phyloP scores from a whole-genome alignment of 2,329 filamentous ascomycete genomes.

The Bisporella sp. region DNA sequence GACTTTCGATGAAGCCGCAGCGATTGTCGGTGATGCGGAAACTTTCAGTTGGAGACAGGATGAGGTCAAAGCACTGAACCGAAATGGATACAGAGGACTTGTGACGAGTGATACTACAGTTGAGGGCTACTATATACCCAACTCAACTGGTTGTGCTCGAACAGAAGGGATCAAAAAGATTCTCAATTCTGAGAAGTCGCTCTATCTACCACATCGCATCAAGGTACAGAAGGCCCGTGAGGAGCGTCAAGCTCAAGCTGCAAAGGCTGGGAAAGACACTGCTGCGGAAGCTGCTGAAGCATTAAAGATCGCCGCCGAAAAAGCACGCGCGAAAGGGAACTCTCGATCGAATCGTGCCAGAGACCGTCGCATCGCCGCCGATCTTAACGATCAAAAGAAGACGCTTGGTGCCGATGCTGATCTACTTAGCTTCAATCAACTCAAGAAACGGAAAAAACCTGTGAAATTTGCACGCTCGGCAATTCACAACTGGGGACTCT shows the following conservation, averaged over 20 bases:
- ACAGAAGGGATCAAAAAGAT: slow-evolving; percentile 96
- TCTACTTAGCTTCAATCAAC: slow-evolving; percentile 93
- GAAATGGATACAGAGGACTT: slow-evolving; percentile 43
- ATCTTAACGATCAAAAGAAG: slow-evolving; percentile 92
- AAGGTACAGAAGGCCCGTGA: slow-evolving; percentile 89
- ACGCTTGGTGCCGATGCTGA: slow-evolving; percentile 78
- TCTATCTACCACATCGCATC: slow-evolving; percentile 95
- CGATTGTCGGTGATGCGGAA: slow-evolving; percentile 46
- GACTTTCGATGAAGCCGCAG: slow-evolving; percentile 39
- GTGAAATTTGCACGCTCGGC: slow-evolving; percentile 96
- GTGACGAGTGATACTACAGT: slow-evolving; percentile 37
- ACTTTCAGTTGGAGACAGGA: slow-evolving; percentile 68
- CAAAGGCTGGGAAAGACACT: slow-evolving; percentile 61
- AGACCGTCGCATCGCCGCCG: slow-evolving; percentile 88
- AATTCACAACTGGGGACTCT: slow-evolving; percentile 98
- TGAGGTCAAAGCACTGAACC: slow-evolving; percentile 63
- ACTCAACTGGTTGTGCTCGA: slow-evolving; percentile 75
- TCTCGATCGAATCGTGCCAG: slow-evolving; percentile 93
- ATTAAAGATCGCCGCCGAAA: slow-evolving; percentile 69
- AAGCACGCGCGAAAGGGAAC: slow-evolving; percentile 76
- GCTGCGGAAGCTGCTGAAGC: slow-evolving; percentile 61
- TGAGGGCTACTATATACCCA: slow-evolving; percentile 73
- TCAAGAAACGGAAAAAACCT: slow-evolving; percentile 99
- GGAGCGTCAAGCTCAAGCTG: slow-evolving; percentile 72
- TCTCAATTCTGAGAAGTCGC: slow-evolving; percentile 93